Base-by-base conservation (phyloP, 805 yeast species). In the Saccharomyces kudriavzevii region DNA sequence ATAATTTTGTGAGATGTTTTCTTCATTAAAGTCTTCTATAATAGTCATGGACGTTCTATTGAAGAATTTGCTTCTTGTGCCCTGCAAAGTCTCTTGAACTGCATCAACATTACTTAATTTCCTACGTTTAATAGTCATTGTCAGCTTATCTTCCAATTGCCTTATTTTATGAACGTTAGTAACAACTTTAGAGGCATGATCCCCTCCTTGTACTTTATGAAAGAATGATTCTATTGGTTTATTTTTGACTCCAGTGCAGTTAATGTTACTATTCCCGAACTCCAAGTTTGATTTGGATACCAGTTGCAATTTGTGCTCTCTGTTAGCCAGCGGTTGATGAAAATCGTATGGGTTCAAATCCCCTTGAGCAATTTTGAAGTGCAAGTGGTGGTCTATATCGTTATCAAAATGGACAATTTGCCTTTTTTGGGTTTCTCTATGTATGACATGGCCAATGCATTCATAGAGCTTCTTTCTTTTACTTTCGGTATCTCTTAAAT, bases 301-400 rank as follows among this genome's bases (percentile, higher is more conserved):
- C 14, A 65, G 43, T 45, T 64, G 66, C 20, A 68, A 49, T 47
- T 55, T 60, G n/a, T 57, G 63, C 48, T 68, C 72, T 55, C 72
- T 59, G 56, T 65, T 68, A 2, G 61, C 57, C 31, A 68, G 54
- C 2, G 56, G 81, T 74, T 52, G 63, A 14, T 54, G 54, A 45
- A 49, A 61, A 53, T 64, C 58, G 46, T 78, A 74, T 0, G 97
- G 97, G 65, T 85, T 81, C 9, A 87, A 59, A 6, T 75, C 77
- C 0, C 95, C 97, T 17, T 57, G 58, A 9, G 96, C 87, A 22
- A 90, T 75, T 45, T 70, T 68, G 0, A 57, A 57, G 60, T 87
- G 91, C 9, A 80, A 58, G 1, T 74, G 76, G 30, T 74, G 70
- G 45, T 77, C 75, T 61, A 75, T 62, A 48, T 60, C 61, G 43